phyloP scores from a whole-genome alignment of 768 basidiomycete species.

The Tubosaeta sp. region DNA sequence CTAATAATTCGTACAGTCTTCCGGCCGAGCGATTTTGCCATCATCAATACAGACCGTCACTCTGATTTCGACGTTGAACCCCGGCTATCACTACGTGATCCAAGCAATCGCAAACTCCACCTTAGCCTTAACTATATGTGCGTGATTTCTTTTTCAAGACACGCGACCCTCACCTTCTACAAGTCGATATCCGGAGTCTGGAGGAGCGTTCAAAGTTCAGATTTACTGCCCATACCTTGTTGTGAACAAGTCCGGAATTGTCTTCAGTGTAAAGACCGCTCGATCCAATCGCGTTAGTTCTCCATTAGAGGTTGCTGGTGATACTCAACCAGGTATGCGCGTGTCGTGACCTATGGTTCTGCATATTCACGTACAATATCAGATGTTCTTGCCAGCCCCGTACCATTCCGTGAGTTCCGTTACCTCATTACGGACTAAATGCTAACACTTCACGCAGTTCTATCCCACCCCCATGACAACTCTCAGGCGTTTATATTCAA shows the following conservation, averaged over 20 bases:
- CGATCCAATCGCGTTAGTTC: conserved; percentile 58
- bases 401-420: conserved; percentile 72
- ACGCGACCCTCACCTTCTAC: conserved; percentile 6
- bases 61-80: conserved; percentile 85
- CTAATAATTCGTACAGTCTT: conserved; percentile 50
- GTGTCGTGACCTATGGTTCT: conserved; percentile 12
- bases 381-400: conserved; percentile 50
- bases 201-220: conserved; percentile 95
- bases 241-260: conserved; percentile 87
- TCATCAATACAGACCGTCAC: conserved; percentile 91
- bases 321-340: conserved; percentile 52
- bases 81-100: conserved; percentile 67
- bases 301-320: conserved; percentile 82
- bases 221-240: conserved; percentile 88
- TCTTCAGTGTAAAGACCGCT: conserved; percentile 68
- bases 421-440: not conserved
- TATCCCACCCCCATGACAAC: conserved; percentile 77
- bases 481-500: conserved; percentile 83
- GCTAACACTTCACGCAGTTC: conserved; percentile 49
- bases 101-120: conserved; percentile 68
- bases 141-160: conserved; percentile 26
- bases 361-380: conserved; percentile 4
- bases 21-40: conserved; percentile 93
- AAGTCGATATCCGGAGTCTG: conserved; percentile 81
- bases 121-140: conserved; percentile 89